A percentile compares a stretch with the other conserved stretches of the same genome.
phyloP scores from a whole-genome alignment of 495 filamentous ascomycete species.

The Pseudoneurospora amorphoporcata region DNA sequence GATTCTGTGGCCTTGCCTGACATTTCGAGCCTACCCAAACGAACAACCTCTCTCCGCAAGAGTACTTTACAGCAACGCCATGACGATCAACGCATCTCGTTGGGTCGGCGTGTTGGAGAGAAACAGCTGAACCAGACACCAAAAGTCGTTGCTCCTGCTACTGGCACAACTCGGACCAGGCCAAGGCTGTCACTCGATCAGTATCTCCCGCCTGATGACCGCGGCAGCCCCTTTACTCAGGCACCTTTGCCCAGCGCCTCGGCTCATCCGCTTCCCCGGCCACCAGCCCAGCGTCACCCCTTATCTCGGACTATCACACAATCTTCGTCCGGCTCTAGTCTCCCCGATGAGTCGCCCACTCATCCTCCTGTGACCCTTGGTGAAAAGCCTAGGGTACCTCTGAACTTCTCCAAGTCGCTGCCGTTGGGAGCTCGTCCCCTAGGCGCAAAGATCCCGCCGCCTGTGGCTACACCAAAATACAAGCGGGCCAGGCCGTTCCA shows the following conservation, averaged over 20 bases:
- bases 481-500: constrained; percentile 74
- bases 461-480: constrained; percentile 75
- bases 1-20: background rate
- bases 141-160: constrained; percentile 40
- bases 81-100: constrained; percentile 48
- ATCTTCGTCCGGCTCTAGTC: constrained; percentile 70
- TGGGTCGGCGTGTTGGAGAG: constrained; percentile 37
- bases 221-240: constrained; percentile 55
- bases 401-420: constrained; percentile 73
- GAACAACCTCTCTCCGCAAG: constrained; percentile 65
- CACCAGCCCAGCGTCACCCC: constrained; percentile 59
- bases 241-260: constrained; percentile 45
- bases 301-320: constrained; percentile 75
- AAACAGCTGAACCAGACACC: constrained; percentile 33
- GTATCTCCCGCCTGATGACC: constrained; percentile 47
- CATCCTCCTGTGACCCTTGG: constrained; percentile 48
- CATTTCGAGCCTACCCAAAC: constrained; percentile 24
- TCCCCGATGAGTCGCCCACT: constrained; percentile 65
- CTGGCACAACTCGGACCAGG: constrained; percentile 33
- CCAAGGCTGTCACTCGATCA: constrained; percentile 71
- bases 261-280: constrained; percentile 35
- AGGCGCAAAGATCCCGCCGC: constrained; percentile 27
- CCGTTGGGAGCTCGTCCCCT: constrained; percentile 52
- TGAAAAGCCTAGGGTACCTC: constrained; percentile 31
- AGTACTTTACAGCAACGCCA: constrained; percentile 82